Percentiles rank a stretch among this genome's conserved stretches.
Evolutionary conservation across 176 grass and related monocot genomes (phyloP).

Genomic region (Aechmea fasciata): DNA sequence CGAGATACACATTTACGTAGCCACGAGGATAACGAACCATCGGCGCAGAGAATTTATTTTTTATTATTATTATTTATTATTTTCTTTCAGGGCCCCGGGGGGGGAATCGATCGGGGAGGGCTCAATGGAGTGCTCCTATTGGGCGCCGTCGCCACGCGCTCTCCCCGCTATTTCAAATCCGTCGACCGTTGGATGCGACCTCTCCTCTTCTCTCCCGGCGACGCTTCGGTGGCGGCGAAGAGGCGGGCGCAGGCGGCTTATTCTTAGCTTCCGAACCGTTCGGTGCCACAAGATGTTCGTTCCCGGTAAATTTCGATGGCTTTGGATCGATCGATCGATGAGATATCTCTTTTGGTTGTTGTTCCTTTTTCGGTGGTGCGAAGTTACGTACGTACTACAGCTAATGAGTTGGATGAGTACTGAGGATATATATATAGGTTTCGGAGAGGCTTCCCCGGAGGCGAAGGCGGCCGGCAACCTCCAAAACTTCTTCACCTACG

Average conservation of each 20-base stretch:
- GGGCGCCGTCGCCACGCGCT: neutral
- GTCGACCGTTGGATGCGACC: neutral
- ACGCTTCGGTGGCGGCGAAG: neutral
- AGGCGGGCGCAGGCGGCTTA: neutral
- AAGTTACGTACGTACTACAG: neutral
- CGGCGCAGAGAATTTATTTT: too few relatives aligned
- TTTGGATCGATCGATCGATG: neutral
- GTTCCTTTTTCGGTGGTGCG: neutral
- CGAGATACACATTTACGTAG: too few relatives aligned
- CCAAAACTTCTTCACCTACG: constrained; percentile 79
- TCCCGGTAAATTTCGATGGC: constrained; percentile 33
- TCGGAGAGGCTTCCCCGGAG: constrained; percentile 69
- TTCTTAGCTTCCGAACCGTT: neutral
- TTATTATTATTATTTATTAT: too few relatives aligned
- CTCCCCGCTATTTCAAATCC: neutral
- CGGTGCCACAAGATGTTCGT: constrained; percentile 67
- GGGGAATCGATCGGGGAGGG: neutral
- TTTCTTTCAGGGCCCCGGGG: neutral
- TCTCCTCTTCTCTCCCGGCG: neutral
- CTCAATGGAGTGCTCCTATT: neutral
- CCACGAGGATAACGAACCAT: too few relatives aligned
- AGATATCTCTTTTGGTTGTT: neutral
- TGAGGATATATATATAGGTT: constrained; percentile 40
- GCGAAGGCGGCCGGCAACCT: constrained; percentile 56
- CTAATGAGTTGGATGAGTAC: neutral